Percentiles rank a stretch among this genome's conserved stretches.
phyloP scores from a whole-genome alignment of 78 protist species.

The Tieghemostelium lacteum region DNA sequence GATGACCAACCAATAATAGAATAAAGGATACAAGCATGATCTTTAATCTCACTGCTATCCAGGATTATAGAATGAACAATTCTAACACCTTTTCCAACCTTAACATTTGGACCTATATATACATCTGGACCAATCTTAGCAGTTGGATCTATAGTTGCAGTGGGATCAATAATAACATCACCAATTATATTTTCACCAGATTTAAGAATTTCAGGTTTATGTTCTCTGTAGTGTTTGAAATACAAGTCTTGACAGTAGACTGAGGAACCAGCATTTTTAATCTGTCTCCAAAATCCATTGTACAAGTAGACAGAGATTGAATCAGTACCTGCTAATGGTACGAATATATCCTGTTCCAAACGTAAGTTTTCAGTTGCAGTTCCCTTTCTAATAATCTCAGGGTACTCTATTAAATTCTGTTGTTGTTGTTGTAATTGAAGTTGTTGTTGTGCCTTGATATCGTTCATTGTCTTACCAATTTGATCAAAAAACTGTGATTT shows the following conservation, averaged over 20 bases:
- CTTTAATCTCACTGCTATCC: constrained; percentile 68
- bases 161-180: constrained; percentile 75
- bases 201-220: constrained; percentile 54
- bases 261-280: constrained; percentile 77
- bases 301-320: constrained; percentile 42
- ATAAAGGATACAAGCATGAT: constrained; percentile 74
- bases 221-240: constrained; percentile 43
- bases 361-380: constrained; percentile 20
- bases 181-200: constrained; percentile 64
- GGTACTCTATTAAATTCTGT: neutral
- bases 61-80: constrained; percentile 76
- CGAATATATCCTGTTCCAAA: constrained; percentile 77
- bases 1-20: constrained; percentile 80
- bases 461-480: constrained; percentile 40
- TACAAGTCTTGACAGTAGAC: constrained; percentile 72
- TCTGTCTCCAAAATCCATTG: constrained; percentile 73
- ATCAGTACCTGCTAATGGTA: constrained; percentile 66
- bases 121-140: constrained; percentile 84
- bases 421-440: neutral
- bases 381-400: constrained; percentile 62
- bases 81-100: constrained; percentile 84
- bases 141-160: constrained; percentile 78
- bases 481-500: constrained; percentile 59
- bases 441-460: neutral
- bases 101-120: constrained; percentile 80